Conservation (phyloP, 192 early-diverging fungal species). For the Backusella australiensis region DNA sequence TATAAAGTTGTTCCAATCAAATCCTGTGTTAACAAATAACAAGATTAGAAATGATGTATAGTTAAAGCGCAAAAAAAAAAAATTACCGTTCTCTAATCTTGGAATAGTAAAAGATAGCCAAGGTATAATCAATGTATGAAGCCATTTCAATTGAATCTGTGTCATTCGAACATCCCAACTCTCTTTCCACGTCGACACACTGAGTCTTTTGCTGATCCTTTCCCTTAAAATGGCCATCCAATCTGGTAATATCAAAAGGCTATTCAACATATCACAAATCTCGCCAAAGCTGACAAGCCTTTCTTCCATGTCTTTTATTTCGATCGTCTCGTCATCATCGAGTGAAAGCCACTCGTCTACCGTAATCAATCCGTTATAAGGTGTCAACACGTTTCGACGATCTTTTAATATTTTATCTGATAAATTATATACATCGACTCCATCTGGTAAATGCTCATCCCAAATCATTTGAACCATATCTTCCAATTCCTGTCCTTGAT, state of each 20-base stretch:
- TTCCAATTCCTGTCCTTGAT: neutral
- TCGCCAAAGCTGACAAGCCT: neutral
- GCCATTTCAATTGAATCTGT: neutral
- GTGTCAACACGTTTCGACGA: neutral
- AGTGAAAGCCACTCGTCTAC: neutral
- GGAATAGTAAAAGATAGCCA: constrained; percentile 18
- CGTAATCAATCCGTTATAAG: neutral
- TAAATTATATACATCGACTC: neutral
- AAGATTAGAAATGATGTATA: neutral
- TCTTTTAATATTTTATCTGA: constrained; percentile 6
- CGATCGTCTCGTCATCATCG: neutral
- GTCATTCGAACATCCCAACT: neutral
- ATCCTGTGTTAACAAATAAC: neutral
- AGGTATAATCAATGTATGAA: constrained; percentile 12
- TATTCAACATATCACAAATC: neutral
- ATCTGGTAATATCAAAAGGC: neutral
- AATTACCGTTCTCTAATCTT: neutral
- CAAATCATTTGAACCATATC: neutral
- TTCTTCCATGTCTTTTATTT: neutral
- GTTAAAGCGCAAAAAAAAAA: neutral
- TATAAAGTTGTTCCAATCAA: constrained; percentile 9
- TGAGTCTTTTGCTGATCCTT: neutral
- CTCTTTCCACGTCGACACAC: neutral
- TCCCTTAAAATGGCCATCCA: neutral
- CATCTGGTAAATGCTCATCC: constrained; percentile 10